Evolutionary conservation across 441 rosid genomes (phyloP), one percentile per base, ranked within the genome.

Genomic region (Adansonia rubrostipa): DNA sequence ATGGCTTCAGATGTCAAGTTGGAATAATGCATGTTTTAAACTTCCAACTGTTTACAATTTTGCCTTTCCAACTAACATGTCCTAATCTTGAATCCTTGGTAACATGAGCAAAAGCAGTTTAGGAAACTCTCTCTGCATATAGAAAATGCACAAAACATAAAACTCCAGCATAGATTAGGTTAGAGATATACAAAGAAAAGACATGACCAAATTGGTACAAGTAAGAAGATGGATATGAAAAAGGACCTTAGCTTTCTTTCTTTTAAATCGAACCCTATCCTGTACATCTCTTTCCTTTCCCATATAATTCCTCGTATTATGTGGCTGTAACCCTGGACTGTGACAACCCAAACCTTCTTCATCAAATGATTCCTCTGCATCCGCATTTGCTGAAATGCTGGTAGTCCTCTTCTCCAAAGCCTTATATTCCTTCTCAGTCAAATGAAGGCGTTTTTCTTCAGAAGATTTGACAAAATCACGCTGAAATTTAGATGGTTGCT

Each of bases 401-500:
- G 80, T 82, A 24, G 91, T 84, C 81, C 79, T 85, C 73, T 62
- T 86, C 70, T 77, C 82, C 79, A 93, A 77, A 74, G 86, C 74
- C 61, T 78, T 87, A 45, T 77, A 73, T 76, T 93, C 98, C 22
- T 17, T 71, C 20, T 86, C 85, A 0, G 87, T 84, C 90, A 91
- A 85, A 77, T 80, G 89, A 48, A 84, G 80, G 33, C 95, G 90
- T 70, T 81, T 83, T 76, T 86, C 90, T 78, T 96, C 98, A 71
- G 89, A 88, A 76, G 56, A 54, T 82, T 90, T 89, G 71, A 87
- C 92, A 48, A 86, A 88, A 73, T 89, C 79, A 6, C 83, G 91
- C 77, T 96, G 99, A 82, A 87, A 84, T 75, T 87, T 75, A 75
- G 99, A 94, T 24, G 97, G 98, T 78, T 85, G 89, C 82, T 93